A percentile compares a stretch with the other conserved stretches of the same genome.
Conservation (phyloP, 2,329 filamentous ascomycete genomes). For the Mycosphaerella sp. region DNA sequence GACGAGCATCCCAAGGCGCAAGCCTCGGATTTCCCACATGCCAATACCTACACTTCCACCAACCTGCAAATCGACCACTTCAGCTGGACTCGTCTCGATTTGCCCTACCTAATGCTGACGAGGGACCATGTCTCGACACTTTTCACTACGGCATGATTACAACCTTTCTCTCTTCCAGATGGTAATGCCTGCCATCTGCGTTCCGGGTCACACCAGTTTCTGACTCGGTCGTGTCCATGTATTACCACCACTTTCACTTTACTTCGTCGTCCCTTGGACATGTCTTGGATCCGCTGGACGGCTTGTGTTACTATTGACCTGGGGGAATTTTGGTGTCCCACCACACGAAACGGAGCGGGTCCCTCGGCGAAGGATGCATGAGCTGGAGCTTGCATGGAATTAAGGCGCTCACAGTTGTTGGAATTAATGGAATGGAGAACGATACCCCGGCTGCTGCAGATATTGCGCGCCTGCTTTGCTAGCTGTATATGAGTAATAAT, state of each 20-base stretch:
- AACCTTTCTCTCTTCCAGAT: not conserved
- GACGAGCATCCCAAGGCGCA: not conserved
- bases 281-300: slow-evolving; percentile 17
- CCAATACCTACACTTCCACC: not conserved
- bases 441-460: slow-evolving; percentile 20
- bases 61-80: not conserved
- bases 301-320: slow-evolving; percentile 16
- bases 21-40: not conserved
- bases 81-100: not conserved
- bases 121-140: not conserved
- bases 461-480: slow-evolving; percentile 16
- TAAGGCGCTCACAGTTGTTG: slow-evolving; percentile 10
- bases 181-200: not conserved
- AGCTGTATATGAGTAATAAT: slow-evolving; percentile 12
- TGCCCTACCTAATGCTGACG: not conserved
- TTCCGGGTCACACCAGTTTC: not conserved
- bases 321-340: slow-evolving; percentile 3
- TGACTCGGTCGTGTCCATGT: not conserved
- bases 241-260: not conserved
- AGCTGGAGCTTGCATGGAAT: slow-evolving; percentile 11
- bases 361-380: slow-evolving; percentile 13
- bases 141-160: not conserved
- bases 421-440: slow-evolving; percentile 15
- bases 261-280: not conserved
- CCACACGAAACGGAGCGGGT: slow-evolving; percentile 3